Conservation (phyloP, 2,329 filamentous ascomycete species). For the Gremmenia infestans region DNA sequence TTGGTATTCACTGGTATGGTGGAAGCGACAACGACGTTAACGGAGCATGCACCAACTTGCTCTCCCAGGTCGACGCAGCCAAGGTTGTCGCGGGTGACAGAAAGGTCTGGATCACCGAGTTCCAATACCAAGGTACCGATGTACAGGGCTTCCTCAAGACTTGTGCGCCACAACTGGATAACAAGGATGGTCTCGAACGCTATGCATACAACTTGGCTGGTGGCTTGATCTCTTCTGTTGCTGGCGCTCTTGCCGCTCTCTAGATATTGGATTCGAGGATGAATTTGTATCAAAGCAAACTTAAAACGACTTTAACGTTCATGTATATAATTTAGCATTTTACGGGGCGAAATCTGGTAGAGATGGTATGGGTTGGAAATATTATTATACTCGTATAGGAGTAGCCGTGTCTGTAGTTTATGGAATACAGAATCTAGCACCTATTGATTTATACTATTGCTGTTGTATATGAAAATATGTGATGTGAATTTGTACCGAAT, state of each 20-base stretch:
- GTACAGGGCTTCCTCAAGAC: conserved; percentile 36
- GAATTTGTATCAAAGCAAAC: not conserved
- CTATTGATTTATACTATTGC: not conserved
- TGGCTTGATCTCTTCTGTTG: conserved; percentile 21
- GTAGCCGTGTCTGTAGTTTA: not conserved
- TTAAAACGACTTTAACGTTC: no score
- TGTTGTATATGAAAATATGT: not conserved
- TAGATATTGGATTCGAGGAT: conserved; percentile 1
- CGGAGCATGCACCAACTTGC: no score
- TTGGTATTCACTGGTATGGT: conserved; percentile 46
- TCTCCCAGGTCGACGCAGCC: no score
- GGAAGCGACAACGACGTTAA: not conserved
- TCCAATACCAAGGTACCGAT: conserved; percentile 32
- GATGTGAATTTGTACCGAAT: no score
- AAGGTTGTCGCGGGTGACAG: conserved; percentile 17
- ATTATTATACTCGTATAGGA: not conserved
- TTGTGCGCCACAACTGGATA: conserved; percentile 40
- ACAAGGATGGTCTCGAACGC: conserved; percentile 31
- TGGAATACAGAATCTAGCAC: not conserved
- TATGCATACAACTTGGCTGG: conserved; percentile 39
- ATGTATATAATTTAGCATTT: not conserved
- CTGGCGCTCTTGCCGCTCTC: no score
- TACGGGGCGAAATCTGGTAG: not conserved
- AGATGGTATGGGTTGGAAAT: not conserved
- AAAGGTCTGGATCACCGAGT: conserved; percentile 44